Percentiles rank a stretch among this genome's conserved stretches.
These are phyloP conservation scores for Leavenworthia alabamica DNA, from an alignment of 345 rosid genomes.

Conservation along the genomic window DNA sequence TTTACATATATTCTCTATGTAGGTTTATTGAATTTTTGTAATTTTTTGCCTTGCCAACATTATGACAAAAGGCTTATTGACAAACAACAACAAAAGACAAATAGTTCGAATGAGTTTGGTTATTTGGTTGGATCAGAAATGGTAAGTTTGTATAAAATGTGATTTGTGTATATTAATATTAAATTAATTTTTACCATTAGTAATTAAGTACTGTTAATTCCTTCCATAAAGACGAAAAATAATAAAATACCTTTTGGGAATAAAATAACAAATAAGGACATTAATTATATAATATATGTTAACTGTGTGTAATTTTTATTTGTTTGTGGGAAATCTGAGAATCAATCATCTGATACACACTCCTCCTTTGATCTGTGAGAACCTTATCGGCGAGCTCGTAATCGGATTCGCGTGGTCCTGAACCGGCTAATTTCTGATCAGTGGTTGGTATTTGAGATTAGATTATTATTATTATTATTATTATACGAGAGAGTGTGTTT, in stretches of 20 bases:
- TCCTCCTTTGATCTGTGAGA: not conserved
- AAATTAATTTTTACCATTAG: not conserved
- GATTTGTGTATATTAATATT: not conserved
- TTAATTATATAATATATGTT: too few relatives aligned
- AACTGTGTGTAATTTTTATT: constrained; percentile 20
- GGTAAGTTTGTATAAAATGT: not conserved
- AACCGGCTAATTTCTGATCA: too few relatives aligned
- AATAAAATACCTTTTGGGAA: not conserved
- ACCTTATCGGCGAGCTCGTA: too few relatives aligned
- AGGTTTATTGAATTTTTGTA: too few relatives aligned
- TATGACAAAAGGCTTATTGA: too few relatives aligned
- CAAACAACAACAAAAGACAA: not conserved
- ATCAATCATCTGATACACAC: constrained; percentile 26
- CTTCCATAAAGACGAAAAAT: not conserved
- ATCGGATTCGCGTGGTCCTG: too few relatives aligned
- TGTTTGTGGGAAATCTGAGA: constrained; percentile 30
- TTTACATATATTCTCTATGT: too few relatives aligned
- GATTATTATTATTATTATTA: too few relatives aligned
- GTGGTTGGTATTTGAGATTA: too few relatives aligned
- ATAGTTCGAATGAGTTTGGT: not conserved
- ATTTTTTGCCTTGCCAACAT: too few relatives aligned
- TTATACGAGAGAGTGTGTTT: too few relatives aligned
- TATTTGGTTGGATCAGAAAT: not conserved
- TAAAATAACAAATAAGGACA: not conserved
- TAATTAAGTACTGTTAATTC: not conserved